These are phyloP conservation scores for Didymella lethalis DNA, from an alignment of 2,329 filamentous ascomycete genomes.

Conservation along the genomic window DNA sequence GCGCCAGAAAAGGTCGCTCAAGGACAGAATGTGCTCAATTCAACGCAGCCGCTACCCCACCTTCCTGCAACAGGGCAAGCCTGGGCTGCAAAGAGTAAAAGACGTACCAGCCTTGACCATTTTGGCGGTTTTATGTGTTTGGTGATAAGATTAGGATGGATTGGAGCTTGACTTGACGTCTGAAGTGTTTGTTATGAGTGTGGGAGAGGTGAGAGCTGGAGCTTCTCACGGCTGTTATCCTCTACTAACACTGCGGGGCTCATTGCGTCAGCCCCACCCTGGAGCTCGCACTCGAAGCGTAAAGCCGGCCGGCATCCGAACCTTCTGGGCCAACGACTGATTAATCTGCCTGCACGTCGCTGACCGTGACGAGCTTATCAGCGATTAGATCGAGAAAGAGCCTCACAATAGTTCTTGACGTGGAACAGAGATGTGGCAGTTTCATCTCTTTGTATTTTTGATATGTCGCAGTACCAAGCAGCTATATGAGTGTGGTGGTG, in stretches of 20 bases:
- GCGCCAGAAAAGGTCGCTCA: conserved; percentile 20
- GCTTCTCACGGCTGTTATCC: conserved; percentile 33
- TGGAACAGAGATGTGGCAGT: conserved; percentile 5
- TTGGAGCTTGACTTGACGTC: conserved; percentile 26
- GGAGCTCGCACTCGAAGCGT: conserved; percentile 22
- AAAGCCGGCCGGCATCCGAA: conserved; percentile 19
- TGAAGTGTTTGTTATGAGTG: conserved; percentile 20
- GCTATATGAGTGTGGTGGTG: conserved; percentile 21
- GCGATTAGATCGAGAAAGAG: not conserved
- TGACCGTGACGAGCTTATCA: conserved; percentile 25
- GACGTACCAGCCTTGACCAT: conserved; percentile 98
- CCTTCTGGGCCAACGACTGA: conserved; percentile 37
- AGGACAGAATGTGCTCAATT: conserved; percentile 67
- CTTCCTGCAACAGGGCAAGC: conserved; percentile 38
- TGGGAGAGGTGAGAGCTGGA: conserved; percentile 30
- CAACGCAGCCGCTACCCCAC: conserved; percentile 56
- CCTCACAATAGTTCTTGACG: conserved; percentile 6
- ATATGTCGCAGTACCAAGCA: conserved; percentile 29
- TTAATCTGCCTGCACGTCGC: conserved; percentile 31
- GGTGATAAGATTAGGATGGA: conserved; percentile 27
- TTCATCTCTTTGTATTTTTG: conserved; percentile 26
- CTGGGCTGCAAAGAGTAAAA: conserved; percentile 22
- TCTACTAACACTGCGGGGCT: conserved; percentile 39
- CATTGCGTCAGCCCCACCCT: conserved; percentile 21
- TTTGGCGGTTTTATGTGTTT: conserved; percentile 66